phyloP scores from a whole-genome alignment of 257 asterid species.

The Avicennia marina region DNA sequence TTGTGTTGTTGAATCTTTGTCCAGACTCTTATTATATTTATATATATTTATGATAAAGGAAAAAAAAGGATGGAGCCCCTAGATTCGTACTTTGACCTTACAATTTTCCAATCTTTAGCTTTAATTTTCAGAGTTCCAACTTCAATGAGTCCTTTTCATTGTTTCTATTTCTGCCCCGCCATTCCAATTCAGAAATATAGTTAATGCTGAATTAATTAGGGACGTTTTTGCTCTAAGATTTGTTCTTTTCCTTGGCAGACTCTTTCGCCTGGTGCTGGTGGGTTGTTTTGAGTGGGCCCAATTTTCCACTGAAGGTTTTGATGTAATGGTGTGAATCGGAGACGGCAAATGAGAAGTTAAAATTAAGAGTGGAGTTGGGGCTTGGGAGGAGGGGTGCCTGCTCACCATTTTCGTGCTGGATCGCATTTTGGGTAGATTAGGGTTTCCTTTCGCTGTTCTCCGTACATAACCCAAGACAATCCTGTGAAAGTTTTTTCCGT shows the following conservation, averaged over 20 bases:
- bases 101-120: background rate
- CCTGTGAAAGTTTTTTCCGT: constrained; percentile 18
- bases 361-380: constrained; percentile 13
- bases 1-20: constrained; percentile 13
- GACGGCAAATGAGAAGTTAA: background rate
- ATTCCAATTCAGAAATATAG: background rate
- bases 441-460: constrained; percentile 22
- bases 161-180: background rate
- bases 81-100: background rate
- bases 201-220: background rate
- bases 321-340: constrained; percentile 33
- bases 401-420: constrained; percentile 49
- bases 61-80: background rate
- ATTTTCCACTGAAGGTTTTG: constrained; percentile 34
- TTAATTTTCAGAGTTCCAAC: background rate
- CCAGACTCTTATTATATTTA: background rate
- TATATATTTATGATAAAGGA: too few relatives aligned
- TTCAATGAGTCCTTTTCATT: background rate
- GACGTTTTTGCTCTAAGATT: background rate
- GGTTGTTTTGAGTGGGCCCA: constrained; percentile 53
- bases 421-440: constrained; percentile 39
- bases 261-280: constrained; percentile 41
- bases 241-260: constrained; percentile 9
- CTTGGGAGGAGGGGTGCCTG: constrained; percentile 20
- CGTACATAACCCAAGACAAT: constrained; percentile 3